Evolutionary conservation across 1,284 basidiomycete genomes (phyloP), one percentile per base, ranked within the genome.

Genomic region (Melampsora abietis-canadensis): DNA sequence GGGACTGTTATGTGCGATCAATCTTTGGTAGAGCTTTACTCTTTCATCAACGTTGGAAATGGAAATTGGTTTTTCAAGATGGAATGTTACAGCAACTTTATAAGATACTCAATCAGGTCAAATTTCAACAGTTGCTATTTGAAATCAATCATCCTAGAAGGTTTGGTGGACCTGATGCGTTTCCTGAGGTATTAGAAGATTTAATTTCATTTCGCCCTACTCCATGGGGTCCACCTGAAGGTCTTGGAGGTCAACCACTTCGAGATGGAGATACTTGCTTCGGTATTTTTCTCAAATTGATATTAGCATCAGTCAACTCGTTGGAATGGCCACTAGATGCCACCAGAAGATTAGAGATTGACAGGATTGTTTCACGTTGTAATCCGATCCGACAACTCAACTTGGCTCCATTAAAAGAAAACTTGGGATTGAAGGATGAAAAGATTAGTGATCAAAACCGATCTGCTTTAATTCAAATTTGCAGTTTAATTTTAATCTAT

Each of bases 221-320:
- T 31, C 51, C n/a, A 48, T 64, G 61, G 30, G 60, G 34, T 17
- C 60, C 59, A 46, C 24, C 60, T 48, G 68, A 70, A 51, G 68
- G 51, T n/a, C 44, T 63, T 21, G 31, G 37, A 24, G 24, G n/a
- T 14, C 34, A 17, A 57, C 62, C 19, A 57, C 48, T 21, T 44
- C 64, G 21, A 54, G 48, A 27, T n/a, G 69, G 54, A 21, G 69
- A 73, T 34, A 73, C 61, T 27, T 64, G 61, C 64, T 65, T 73
- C 46, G 62, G 69, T n/a, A 73, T 73, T 19, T 73, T 73, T 30
- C 44, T 73, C 2, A 73, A 73, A 24, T 27, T 73, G n/a, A 31
- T 73, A 21, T 15, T 73, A 24, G 15, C 63, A 30, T 60, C 44
- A 57, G 63, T 27, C 46, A 73, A 65, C 15, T 46, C 61, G 4